Conservation (phyloP, 78 protist species). For the Dictyostelium discoideum region dicty_2.7 NC_007088.5:5403501-5404000, state of each 20-base stretch:
- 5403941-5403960: too few relatives aligned
- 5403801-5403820: slow-evolving; percentile 85
- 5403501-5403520: neutral
- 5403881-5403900: slow-evolving; percentile 28
- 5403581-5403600: neutral
- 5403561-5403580: slow-evolving; percentile 2
- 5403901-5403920: neutral
- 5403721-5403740: slow-evolving; percentile 82
- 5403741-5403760: slow-evolving; percentile 89
- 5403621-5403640: slow-evolving; percentile 68
- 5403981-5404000: slow-evolving; percentile 83
- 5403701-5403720: slow-evolving; percentile 83
- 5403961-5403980: slow-evolving; percentile 85
- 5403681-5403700: slow-evolving; percentile 46
- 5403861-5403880: slow-evolving; percentile 87
- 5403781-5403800: slow-evolving; percentile 68
- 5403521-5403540: neutral
- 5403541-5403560: neutral
- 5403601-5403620: neutral
- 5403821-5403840: slow-evolving; percentile 73
- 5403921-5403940: too few relatives aligned
- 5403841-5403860: slow-evolving; percentile 80
- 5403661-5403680: slow-evolving; percentile 73
- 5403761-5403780: slow-evolving; percentile 64
- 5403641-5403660: slow-evolving; percentile 78